Evolutionary conservation across 2,329 filamentous ascomycete species (phyloP).

Genomic region (Exophiala xenobiotica): DNA sequence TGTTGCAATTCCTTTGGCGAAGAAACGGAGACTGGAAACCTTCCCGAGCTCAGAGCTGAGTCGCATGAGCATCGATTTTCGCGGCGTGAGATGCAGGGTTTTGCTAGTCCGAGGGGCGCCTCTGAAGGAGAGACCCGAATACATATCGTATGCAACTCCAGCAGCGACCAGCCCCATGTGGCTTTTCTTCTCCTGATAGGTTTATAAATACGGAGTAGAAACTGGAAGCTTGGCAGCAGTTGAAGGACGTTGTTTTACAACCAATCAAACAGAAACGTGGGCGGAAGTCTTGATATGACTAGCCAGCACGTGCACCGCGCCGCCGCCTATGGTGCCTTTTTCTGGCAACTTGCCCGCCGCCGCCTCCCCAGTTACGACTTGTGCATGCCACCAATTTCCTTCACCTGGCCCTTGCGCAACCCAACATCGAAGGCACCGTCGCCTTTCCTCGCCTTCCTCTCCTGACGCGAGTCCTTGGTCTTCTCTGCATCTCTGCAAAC

Average conservation of each 20-base stretch:
- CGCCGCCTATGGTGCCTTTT: neutral
- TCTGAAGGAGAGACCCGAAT: too few relatives aligned
- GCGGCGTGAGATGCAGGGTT: too few relatives aligned
- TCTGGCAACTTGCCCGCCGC: neutral
- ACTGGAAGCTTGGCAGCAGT: neutral
- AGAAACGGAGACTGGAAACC: too few relatives aligned
- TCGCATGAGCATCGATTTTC: too few relatives aligned
- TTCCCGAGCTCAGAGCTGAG: too few relatives aligned
- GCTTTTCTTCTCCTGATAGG: too few relatives aligned
- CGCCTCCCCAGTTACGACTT: neutral
- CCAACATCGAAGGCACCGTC: neutral
- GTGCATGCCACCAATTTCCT: neutral
- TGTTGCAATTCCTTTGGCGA: too few relatives aligned
- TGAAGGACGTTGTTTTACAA: neutral
- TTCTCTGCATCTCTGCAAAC: neutral
- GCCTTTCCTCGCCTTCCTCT: neutral
- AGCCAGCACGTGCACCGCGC: neutral
- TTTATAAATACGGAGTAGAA: too few relatives aligned
- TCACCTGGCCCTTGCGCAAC: neutral
- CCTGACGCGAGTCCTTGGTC: too few relatives aligned
- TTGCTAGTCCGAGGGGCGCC: too few relatives aligned
- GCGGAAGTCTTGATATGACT: neutral
- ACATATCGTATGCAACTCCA: too few relatives aligned
- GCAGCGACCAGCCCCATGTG: too few relatives aligned
- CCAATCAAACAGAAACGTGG: conserved; percentile 3